phyloP scores from a whole-genome alignment of 257 asterid species.

The Solanum habrochaites region DNA sequence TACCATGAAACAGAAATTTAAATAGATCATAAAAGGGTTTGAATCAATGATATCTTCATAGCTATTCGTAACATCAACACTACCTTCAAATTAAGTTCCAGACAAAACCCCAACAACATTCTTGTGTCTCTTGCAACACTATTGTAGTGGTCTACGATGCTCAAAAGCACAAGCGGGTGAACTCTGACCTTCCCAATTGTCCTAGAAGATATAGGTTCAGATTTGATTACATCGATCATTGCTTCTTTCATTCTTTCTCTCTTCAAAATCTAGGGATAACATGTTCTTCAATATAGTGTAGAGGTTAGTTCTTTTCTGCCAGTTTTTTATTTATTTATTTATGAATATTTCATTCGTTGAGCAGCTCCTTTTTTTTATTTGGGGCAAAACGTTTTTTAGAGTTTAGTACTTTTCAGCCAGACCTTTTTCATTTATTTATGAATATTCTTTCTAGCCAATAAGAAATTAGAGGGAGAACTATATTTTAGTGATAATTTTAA shows the following conservation, averaged over 20 bases:
- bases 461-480: no score
- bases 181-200: conserved; percentile 88
- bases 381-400: no score
- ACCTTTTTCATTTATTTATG: no score
- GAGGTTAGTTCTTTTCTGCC: no score
- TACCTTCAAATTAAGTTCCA: conserved; percentile 72
- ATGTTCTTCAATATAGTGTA: neutral
- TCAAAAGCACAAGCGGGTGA: conserved; percentile 81
- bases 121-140: conserved; percentile 86
- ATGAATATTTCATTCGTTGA: no score
- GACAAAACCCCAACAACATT: conserved; percentile 79
- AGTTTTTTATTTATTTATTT: no score
- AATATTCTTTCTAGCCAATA: no score
- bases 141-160: conserved; percentile 92
- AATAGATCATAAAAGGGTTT: conserved; percentile 28
- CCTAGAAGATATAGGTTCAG: conserved; percentile 70
- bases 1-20: neutral
- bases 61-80: conserved; percentile 91
- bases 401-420: no score
- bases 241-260: neutral
- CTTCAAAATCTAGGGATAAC: neutral
- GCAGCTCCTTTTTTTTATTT: no score
- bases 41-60: conserved; percentile 46
- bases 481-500: no score
- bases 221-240: conserved; percentile 70